Evolutionary conservation across 139 green algal genomes (phyloP), one percentile per base, ranked within the genome.

Genomic region (Choricystis sp.): DNA sequence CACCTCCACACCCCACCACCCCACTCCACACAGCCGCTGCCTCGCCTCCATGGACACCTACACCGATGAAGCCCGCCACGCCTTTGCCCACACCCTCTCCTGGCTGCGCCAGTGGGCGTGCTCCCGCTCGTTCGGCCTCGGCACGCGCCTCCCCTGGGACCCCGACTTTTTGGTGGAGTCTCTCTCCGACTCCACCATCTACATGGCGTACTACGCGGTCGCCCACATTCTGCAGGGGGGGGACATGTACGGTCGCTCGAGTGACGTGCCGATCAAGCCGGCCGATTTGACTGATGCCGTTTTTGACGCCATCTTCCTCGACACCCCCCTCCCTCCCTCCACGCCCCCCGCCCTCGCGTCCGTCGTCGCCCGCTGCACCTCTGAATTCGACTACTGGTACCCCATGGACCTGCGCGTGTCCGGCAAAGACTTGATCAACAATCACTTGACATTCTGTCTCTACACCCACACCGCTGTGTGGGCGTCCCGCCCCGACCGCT

Each of bases 151-250:
- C 59, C 93, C 93, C 0, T 98, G 89, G 88, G 93, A 99, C 72
- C 75, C 82, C 23, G 76, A 94, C 65, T 98, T 86, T 72, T 81
- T 99, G 4, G 86, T 99, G 48, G 93, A 99, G 83, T 96, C 87
- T 2, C 77, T 99, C 3, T 97, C 89, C 2, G 93, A 99, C 74
- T 95, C 84, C 56, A 99, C 93, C 56, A 92, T 98, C 73, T 99
- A 99, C 85, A 99, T 99, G 93, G 93, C 93, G 19, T 99, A 94
- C 82, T 99, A 99, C 85, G 94, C 88, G 4, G 76, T 96, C 24
- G 85, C 87, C 57, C 87, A 94, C 73, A 65, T 88, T 49, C 74
- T 94, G 31, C 84, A 92, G 77, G 56, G 71, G 25, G 88, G 86
- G 22, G 84, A 98, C 73, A 90, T 98, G 79, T 97, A 95, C 66